Evolutionary conservation across 2,329 filamentous ascomycete genomes (phyloP).

Genomic region (Ceratocystis papillata): DNA sequence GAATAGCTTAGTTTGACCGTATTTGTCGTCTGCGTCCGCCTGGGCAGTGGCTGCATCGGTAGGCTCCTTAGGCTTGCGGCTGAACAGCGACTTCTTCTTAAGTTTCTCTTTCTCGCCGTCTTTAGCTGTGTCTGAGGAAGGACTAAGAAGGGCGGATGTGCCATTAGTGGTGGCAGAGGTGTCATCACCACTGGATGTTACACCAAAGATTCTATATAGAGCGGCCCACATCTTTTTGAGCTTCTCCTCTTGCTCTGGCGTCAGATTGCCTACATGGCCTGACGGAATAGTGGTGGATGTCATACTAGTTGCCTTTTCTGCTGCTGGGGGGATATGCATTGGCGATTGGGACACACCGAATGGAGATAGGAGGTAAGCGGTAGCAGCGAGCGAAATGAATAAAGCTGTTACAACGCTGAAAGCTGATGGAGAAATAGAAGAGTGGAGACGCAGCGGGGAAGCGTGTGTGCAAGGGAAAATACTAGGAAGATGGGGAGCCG

Average conservation of each 20-base stretch:
- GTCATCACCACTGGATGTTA: slow-evolving; percentile 32
- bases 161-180: slow-evolving; percentile 21
- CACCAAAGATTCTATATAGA: slow-evolving; percentile 64
- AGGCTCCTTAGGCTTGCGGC: slow-evolving; percentile 48
- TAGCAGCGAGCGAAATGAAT: background rate
- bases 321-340: background rate
- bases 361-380: background rate
- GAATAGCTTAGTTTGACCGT: slow-evolving; percentile 79
- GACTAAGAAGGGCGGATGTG: slow-evolving; percentile 29
- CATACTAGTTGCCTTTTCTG: slow-evolving; percentile 2
- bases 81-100: slow-evolving; percentile 60
- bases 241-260: slow-evolving; percentile 79
- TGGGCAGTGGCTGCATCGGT: slow-evolving; percentile 34
- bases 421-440: slow-evolving; percentile 14
- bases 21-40: slow-evolving; percentile 69
- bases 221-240: slow-evolving; percentile 76
- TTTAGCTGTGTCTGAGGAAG: slow-evolving; percentile 29
- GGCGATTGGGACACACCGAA: background rate
- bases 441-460: slow-evolving; percentile 18
- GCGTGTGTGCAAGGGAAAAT: background rate
- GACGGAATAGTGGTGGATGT: slow-evolving; percentile 38
- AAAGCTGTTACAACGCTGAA: slow-evolving; percentile 6
- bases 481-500: background rate
- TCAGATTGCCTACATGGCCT: slow-evolving; percentile 76
- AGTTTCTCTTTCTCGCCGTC: slow-evolving; percentile 57